Evolutionary conservation across 2,329 filamentous ascomycete genomes (phyloP).

Genomic region (Microsporum audouinii): DNA sequence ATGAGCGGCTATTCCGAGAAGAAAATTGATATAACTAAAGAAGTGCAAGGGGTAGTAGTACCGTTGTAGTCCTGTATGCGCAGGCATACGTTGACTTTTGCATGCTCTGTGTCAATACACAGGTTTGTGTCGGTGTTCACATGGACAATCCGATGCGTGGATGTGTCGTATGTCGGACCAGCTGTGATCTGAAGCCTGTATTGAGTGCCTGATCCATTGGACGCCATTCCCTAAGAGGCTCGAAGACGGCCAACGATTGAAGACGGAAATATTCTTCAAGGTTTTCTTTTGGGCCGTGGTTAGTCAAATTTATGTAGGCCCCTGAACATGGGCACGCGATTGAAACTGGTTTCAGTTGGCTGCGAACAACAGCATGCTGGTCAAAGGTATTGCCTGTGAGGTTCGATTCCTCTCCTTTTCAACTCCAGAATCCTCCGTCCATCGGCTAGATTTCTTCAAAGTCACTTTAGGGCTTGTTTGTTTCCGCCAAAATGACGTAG

Average conservation of each 20-base stretch:
- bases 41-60: conserved; percentile 12
- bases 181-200: conserved; percentile 76
- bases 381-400: background rate
- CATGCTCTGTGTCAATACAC: conserved; percentile 50
- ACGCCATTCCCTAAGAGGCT: conserved; percentile 6
- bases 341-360: background rate
- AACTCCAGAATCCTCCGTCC: background rate
- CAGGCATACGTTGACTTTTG: conserved; percentile 59
- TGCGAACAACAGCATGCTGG: background rate
- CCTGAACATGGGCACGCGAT: background rate
- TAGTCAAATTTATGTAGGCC: background rate
- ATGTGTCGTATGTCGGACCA: conserved; percentile 60
- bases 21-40: background rate
- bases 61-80: conserved; percentile 55
- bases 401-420: background rate
- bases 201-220: conserved; percentile 9
- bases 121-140: conserved; percentile 60
- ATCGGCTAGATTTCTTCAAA: background rate
- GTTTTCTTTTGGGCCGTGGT: background rate
- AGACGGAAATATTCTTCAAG: background rate
- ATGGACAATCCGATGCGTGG: conserved; percentile 59
- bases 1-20: background rate
- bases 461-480: background rate
- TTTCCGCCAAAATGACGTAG: background rate
- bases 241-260: background rate